Base-by-base conservation (phyloP, 257 asterid genomes). In the Anisodus acutangulus region DNA sequence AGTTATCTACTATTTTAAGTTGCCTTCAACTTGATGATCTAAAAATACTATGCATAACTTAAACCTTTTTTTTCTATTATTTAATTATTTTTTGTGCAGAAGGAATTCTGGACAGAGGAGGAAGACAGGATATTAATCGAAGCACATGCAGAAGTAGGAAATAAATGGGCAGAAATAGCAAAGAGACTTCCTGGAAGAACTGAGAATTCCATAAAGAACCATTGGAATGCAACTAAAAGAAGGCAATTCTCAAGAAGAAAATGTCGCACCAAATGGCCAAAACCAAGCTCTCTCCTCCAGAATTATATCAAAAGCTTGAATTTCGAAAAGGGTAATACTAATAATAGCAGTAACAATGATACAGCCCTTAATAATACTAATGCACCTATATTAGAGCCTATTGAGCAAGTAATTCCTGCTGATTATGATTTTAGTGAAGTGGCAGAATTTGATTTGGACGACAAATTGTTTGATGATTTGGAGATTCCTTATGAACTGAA, bases 221-320 rank as follows among this genome's bases (percentile, higher is more conserved):
- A 95, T 39, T 95, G 98, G 98, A 95, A 95, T 60, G 96, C 98
- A 1, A 95, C 98, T 1, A 95, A 95, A 70, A 91, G 98, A 74
- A 89, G 96, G 72, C 98, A 95, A 69, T 86, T 92, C 5, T 88
- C 97, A 0, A 86, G 91, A 26, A 85, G 94, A 81, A 91, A 92
- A 82, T 92, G 98, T 84, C 88, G 90, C 51, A 92, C 97, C 63
- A 93, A 93, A 80, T 92, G 94, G 96, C 95, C 97, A 0, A 91
- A 83, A 72, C 98, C 98, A 0, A 92, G 95, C 79, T 89, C 91
- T 37, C 88, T 94, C 39, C 91, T 95, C 39, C 98, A 93, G 57
- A 92, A 93, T 91, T 95, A 95, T 84, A 95, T 95, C 83, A 92
- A 88, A 82, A 93, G 93, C 83, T 89, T 95, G 4, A 87, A 89